Evolutionary conservation across 2,329 filamentous ascomycete species (phyloP).

Genomic region (Paracoccidioides lutzii): DNA sequence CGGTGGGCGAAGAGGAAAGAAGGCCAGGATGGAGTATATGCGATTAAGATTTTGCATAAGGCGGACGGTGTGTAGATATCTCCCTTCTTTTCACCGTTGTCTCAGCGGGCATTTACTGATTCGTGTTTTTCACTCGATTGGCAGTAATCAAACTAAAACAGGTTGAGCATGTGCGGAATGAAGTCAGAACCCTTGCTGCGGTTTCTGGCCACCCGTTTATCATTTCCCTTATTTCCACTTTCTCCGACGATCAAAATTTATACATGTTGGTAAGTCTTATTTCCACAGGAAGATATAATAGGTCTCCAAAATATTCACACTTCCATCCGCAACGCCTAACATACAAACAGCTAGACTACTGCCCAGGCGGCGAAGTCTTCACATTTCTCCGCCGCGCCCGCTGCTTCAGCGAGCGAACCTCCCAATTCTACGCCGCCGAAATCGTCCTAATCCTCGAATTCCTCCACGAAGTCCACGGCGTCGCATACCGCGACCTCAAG

Average conservation of each 20-base stretch:
- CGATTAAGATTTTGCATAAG: constrained; percentile 39
- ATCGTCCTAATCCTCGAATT: constrained; percentile 54
- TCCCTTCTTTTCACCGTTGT: constrained; percentile 1
- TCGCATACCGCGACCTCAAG: constrained; percentile 54
- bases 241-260: constrained; percentile 49
- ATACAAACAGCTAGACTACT: constrained; percentile 46
- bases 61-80: constrained; percentile 30
- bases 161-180: constrained; percentile 55
- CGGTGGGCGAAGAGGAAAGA: constrained; percentile 28
- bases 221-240: constrained; percentile 50
- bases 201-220: constrained; percentile 55
- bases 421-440: constrained; percentile 54
- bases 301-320: no score
- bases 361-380: constrained; percentile 55
- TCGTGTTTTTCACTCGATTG: constrained; percentile 1
- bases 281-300: background rate
- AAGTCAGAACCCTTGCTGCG: constrained; percentile 49
- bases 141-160: constrained; percentile 49
- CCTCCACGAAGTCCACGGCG: constrained; percentile 50
- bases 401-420: constrained; percentile 49
- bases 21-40: constrained; percentile 30
- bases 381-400: constrained; percentile 50
- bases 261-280: constrained; percentile 37
- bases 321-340: constrained; percentile 11
- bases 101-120: constrained; percentile 6